A percentile compares a stretch with the other conserved stretches of the same genome.
phyloP scores from a whole-genome alignment of 192 early-diverging fungal species.

The Coemansia sp. region DNA sequence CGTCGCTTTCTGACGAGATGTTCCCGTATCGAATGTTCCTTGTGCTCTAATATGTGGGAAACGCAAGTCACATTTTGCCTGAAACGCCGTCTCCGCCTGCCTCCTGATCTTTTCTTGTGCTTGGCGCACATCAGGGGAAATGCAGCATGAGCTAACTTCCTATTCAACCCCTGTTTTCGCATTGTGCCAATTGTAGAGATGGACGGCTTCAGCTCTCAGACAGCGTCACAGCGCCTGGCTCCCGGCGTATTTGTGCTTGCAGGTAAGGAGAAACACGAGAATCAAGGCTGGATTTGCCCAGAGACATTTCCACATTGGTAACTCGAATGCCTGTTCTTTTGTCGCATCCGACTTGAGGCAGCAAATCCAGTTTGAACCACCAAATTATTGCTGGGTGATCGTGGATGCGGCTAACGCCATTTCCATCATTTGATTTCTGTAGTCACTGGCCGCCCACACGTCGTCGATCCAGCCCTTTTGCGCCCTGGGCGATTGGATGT shows the following conservation, averaged over 20 bases:
- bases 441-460: conserved; percentile 76
- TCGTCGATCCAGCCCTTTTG: conserved; percentile 78
- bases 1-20: neutral
- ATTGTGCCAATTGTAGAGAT: conserved; percentile 38
- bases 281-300: neutral
- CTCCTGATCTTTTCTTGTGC: conserved; percentile 4
- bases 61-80: neutral
- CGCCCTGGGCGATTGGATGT: conserved; percentile 85
- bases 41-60: neutral
- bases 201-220: conserved; percentile 50
- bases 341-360: neutral
- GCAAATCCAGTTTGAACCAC: neutral
- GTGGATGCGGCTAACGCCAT: neutral
- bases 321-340: neutral
- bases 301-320: neutral
- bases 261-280: conserved; percentile 49
- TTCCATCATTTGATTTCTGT: conserved; percentile 7
- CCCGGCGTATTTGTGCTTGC: conserved; percentile 68
- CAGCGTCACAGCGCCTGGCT: conserved; percentile 13
- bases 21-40: neutral
- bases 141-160: conserved; percentile 8
- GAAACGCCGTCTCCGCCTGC: conserved; percentile 9
- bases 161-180: neutral
- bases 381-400: conserved; percentile 6
- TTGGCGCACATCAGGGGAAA: conserved; percentile 4